phyloP scores from a whole-genome alignment of 2,329 filamentous ascomycete genomes.

The Neocatenulostroma microsporum region DNA sequence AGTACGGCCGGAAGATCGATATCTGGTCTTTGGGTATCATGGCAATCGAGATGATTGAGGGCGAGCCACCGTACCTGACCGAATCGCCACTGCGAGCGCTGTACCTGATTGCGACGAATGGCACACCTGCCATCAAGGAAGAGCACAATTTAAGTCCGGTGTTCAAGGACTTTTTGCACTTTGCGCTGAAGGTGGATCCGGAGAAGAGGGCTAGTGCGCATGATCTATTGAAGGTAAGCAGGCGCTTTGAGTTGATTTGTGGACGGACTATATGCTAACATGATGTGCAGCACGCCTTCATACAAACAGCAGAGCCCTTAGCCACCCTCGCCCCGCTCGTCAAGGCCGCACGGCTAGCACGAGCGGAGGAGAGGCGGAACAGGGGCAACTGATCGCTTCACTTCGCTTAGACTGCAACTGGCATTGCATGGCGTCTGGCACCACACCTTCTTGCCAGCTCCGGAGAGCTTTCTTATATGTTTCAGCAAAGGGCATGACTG shows the following conservation, averaged over 20 bases:
- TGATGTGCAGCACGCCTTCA: conserved; percentile 43
- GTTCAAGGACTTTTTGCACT: conserved; percentile 91
- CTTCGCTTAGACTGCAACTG: neutral
- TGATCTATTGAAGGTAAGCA: too few species aligned
- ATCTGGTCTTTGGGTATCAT: conserved; percentile 99
- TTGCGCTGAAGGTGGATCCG: conserved; percentile 94
- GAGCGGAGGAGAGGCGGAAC: conserved; percentile 62
- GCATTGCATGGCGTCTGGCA: neutral
- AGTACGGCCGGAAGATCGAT: conserved; percentile 96
- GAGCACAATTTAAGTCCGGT: conserved; percentile 97
- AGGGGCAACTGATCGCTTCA: conserved; percentile 32
- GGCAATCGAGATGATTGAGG: conserved; percentile 99
- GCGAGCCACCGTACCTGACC: conserved; percentile 94
- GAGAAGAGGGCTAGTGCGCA: conserved; percentile 86
- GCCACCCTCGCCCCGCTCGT: conserved; percentile 78
- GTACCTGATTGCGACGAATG: conserved; percentile 96
- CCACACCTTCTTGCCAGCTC: too few species aligned
- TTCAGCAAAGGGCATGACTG: too few species aligned
- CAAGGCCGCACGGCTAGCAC: conserved; percentile 71
- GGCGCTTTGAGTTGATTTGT: too few species aligned
- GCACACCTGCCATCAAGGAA: conserved; percentile 93
- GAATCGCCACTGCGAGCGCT: conserved; percentile 96
- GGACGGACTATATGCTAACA: too few species aligned
- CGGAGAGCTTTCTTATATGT: too few species aligned
- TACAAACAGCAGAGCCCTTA: conserved; percentile 45